These are phyloP conservation scores for Suillus subalutaceus DNA, from an alignment of 768 basidiomycete genomes.

Conservation along the genomic window DNA sequence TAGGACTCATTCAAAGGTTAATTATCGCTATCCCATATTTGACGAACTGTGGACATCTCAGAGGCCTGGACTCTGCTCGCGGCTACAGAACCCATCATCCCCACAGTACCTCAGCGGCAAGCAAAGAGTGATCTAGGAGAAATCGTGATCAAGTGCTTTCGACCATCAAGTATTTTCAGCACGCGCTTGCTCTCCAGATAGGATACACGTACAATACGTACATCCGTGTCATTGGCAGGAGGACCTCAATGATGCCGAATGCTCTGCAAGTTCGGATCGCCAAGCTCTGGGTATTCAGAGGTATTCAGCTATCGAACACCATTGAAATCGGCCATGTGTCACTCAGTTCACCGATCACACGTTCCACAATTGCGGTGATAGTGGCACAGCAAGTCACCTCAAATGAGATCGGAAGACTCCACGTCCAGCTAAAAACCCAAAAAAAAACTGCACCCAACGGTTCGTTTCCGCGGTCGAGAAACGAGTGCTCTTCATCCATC, in stretches of 20 bases:
- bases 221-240: not conserved
- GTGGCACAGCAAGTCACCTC: conserved; percentile 31
- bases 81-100: conserved; percentile 44
- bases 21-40: conserved; percentile 44
- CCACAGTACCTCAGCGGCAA: conserved; percentile 24
- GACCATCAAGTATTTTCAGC: not conserved
- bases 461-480: conserved; percentile 20
- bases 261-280: not conserved
- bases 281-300: conserved; percentile 16
- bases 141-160: not conserved
- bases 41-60: conserved; percentile 39
- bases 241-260: not conserved
- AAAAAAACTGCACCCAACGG: conserved; percentile 7
- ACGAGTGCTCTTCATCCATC: conserved; percentile 10
- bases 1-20: conserved; percentile 48
- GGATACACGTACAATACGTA: not conserved
- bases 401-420: conserved; percentile 31
- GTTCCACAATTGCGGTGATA: conserved; percentile 16
- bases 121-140: conserved; percentile 25
- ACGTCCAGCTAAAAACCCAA: conserved; percentile 11
- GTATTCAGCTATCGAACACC: conserved; percentile 20
- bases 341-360: not conserved
- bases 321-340: conserved; percentile 26
- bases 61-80: conserved; percentile 34
- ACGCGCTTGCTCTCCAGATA: not conserved